These are phyloP conservation scores for Zychaea mexicana DNA, from an alignment of 371 early-diverging fungal species.

Conservation along the genomic window DNA sequence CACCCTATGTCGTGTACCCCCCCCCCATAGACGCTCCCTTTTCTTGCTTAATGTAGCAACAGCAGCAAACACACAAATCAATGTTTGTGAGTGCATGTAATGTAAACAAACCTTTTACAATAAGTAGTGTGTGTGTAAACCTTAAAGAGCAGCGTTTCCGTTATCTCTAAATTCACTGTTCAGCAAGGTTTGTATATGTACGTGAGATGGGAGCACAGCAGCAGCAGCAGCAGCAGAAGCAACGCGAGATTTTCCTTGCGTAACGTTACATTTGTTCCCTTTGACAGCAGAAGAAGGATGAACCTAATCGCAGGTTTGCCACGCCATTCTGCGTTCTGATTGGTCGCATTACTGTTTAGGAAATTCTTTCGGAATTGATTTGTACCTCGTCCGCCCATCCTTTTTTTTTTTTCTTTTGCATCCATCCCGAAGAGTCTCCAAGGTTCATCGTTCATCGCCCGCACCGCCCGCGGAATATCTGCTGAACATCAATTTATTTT, in stretches of 20 bases:
- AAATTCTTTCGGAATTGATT: conserved; percentile 6
- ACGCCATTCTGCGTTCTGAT: background rate
- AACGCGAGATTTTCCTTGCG: conserved; percentile 1
- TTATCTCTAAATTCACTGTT: background rate
- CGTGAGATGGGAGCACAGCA: background rate
- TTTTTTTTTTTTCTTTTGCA: too few species aligned
- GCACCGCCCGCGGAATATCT: conserved; percentile 5
- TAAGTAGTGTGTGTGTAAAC: background rate
- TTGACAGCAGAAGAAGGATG: background rate
- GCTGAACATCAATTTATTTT: background rate
- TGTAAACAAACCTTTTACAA: too few species aligned
- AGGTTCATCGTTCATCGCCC: conserved; percentile 3
- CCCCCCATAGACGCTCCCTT: too few species aligned
- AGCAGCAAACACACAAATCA: too few species aligned
- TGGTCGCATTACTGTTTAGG: background rate
- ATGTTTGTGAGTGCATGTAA: too few species aligned
- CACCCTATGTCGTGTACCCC: too few species aligned
- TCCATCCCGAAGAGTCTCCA: background rate
- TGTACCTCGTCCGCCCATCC: background rate
- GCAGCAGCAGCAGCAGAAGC: too few species aligned
- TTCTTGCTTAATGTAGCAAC: too few species aligned
- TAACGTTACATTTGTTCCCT: background rate
- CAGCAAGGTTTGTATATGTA: background rate
- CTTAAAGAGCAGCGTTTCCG: background rate
- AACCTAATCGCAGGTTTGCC: background rate